Evolutionary conservation across 164 flowering plant genomes (phyloP).

Genomic region (Magnolia changhungtana): DNA sequence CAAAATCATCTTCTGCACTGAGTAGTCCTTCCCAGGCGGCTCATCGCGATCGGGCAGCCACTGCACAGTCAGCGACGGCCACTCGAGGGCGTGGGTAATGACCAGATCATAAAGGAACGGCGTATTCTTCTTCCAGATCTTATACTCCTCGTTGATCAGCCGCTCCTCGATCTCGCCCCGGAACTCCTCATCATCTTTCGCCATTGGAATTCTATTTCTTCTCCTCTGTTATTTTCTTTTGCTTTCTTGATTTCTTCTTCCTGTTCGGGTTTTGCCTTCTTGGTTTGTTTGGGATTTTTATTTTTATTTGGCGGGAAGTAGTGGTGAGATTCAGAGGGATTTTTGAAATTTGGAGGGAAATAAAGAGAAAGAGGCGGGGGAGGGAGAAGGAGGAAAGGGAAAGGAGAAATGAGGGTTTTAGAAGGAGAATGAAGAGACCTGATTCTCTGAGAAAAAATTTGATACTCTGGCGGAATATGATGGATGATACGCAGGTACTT

Average conservation of each 20-base stretch:
- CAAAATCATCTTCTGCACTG: slow-evolving; percentile 85
- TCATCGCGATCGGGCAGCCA: slow-evolving; percentile 92
- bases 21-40: slow-evolving; percentile 88
- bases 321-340: background rate
- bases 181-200: slow-evolving; percentile 80
- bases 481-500: too few species aligned
- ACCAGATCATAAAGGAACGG: slow-evolving; percentile 93
- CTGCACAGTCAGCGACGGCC: slow-evolving; percentile 97
- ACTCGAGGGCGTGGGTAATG: slow-evolving; percentile 92
- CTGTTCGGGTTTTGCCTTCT: background rate
- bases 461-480: too few species aligned
- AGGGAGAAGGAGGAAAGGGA: background rate
- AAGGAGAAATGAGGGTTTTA: background rate
- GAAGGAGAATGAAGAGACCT: background rate
- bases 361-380: background rate
- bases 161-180: slow-evolving; percentile 91
- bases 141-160: slow-evolving; percentile 91
- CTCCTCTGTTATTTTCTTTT: background rate
- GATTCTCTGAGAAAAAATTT: too few species aligned
- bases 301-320: slow-evolving; percentile 9
- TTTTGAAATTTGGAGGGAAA: slow-evolving; percentile 11
- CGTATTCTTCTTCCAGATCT: slow-evolving; percentile 97
- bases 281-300: background rate
- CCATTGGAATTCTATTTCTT: slow-evolving; percentile 32
- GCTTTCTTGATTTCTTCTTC: background rate